These are phyloP conservation scores for Oryza punctata DNA, from an alignment of 176 grass and related monocot genomes.

Conservation along the genomic window DNA sequence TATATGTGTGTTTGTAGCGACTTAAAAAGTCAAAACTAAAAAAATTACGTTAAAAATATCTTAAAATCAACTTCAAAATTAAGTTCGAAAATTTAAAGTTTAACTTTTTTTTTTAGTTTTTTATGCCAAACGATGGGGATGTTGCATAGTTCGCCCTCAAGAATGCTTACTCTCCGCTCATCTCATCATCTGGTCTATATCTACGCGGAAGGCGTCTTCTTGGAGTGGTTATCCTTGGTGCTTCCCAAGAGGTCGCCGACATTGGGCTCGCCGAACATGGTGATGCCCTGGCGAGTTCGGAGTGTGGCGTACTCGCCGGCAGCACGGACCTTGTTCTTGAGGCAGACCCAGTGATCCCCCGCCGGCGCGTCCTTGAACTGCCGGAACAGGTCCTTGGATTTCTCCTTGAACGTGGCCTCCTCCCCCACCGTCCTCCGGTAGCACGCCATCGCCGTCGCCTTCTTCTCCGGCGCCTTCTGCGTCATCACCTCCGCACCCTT, in stretches of 20 bases:
- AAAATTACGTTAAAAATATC: too few relatives aligned
- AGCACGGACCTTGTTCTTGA: slow-evolving; percentile 55
- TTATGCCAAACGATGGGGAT: too few relatives aligned
- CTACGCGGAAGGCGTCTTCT: not conserved
- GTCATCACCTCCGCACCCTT: not conserved
- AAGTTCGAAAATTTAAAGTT: too few relatives aligned
- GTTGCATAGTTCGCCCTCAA: not conserved
- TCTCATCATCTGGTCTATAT: not conserved
- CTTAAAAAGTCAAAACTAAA: too few relatives aligned
- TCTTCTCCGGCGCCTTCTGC: not conserved
- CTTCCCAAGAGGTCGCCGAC: not conserved
- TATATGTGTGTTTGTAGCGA: too few relatives aligned
- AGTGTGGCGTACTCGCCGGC: slow-evolving; percentile 42
- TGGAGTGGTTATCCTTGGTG: slow-evolving; percentile 6
- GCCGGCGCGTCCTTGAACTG: slow-evolving; percentile 39
- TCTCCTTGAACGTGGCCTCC: slow-evolving; percentile 26
- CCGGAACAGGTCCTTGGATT: slow-evolving; percentile 34
- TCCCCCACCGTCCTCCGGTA: slow-evolving; percentile 39
- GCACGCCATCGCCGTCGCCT: slow-evolving; percentile 23
- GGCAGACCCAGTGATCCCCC: slow-evolving; percentile 44
- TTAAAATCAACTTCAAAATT: too few relatives aligned
- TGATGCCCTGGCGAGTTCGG: slow-evolving; percentile 31
- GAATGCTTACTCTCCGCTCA: not conserved
- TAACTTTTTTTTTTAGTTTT: too few relatives aligned
- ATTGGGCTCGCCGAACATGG: slow-evolving; percentile 33